A percentile compares a stretch with the other conserved stretches of the same genome.
Evolutionary conservation across 1,284 basidiomycete species (phyloP).

Genomic region (Moesziomyces sp.): DNA sequence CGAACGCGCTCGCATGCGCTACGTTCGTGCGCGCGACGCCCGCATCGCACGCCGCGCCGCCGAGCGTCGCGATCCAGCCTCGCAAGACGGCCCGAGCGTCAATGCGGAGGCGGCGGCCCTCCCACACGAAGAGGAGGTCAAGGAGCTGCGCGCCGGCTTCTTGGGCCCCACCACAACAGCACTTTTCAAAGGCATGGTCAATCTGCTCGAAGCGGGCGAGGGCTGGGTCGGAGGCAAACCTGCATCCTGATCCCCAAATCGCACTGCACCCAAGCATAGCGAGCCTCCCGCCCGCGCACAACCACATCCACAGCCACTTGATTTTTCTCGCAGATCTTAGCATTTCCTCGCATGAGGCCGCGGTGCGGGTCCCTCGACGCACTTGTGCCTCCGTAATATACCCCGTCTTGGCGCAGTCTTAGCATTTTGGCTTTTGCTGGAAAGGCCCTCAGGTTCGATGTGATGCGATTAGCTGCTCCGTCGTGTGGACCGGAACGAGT

Average conservation of each 20-base stretch:
- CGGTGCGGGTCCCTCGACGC: not conserved
- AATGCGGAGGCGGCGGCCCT: slow-evolving; percentile 35
- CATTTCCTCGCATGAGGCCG: too few species aligned
- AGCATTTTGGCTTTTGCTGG: too few species aligned
- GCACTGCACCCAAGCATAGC: slow-evolving; percentile 13
- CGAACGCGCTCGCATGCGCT: slow-evolving; percentile 36
- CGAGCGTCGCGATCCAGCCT: slow-evolving; percentile 19
- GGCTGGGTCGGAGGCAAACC: slow-evolving; percentile 60
- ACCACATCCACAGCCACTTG: not conserved
- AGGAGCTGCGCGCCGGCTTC: slow-evolving; percentile 37
- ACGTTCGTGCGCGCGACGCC: slow-evolving; percentile 39
- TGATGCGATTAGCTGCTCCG: too few species aligned
- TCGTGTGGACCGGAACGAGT: too few species aligned
- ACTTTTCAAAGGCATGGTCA: slow-evolving; percentile 57
- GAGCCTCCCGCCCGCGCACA: too few species aligned
- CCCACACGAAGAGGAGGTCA: slow-evolving; percentile 34
- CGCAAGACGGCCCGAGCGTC: slow-evolving; percentile 8
- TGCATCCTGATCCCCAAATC: slow-evolving; percentile 27
- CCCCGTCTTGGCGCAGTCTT: too few species aligned
- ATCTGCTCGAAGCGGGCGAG: slow-evolving; percentile 60
- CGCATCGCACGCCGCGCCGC: slow-evolving; percentile 41
- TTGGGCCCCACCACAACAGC: slow-evolving; percentile 53
- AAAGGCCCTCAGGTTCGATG: too few species aligned
- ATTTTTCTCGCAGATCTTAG: not conserved
- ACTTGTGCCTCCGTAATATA: not conserved